Evolutionary conservation across 202 grass and related monocot genomes (phyloP), one percentile per base, ranked within the genome.

Genomic region (Elaeis oleifera): DNA sequence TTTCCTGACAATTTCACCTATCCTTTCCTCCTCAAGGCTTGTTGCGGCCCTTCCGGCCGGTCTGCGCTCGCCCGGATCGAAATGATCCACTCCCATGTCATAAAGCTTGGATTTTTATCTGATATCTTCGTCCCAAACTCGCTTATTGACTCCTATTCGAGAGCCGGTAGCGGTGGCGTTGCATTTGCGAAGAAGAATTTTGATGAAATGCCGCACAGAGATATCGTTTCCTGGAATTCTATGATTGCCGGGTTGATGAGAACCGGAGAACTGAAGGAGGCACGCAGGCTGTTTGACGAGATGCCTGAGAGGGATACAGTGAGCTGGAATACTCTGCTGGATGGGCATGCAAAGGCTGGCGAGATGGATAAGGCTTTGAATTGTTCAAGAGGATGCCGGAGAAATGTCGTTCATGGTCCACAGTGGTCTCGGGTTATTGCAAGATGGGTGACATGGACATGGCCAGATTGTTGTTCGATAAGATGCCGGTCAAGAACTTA

Each of bases 371-470:
- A 25, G 3, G 87, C 49, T 4, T 90, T 0, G 25, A 82, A 65
- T 56, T 90, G 76, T 83, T 90, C 22, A 60, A 83, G 70, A 55
- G 9, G 24, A 90, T 90, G 79, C 79, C 79, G 0, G 69, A 83
- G 87, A 61, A 90, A 90, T 68, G 82, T 90, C 3, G 79, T 44
- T 83, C 87, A 0, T 90, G 87, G 87, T 90, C 87, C 4, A 81
- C 82, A 0, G 17, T 90, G 5, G 69, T 85, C 29, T 85, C 82
- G 2, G 82, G 73, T 23, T 85, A 77, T 18, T 85, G 82, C 74
- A 90, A 85, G 65, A 79, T 79, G n/a, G 87, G 76, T 0, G 82
- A 73, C 18, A 15, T 73, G 59, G 59, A 73, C 5, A 73, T 56
- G 70, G 70, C 59, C 0, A 54, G 59, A 20, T 13, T 36, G 18